Evolutionary conservation across 345 rosid species (phyloP), one percentile per base, ranked within the genome.

Genomic region (Fremontodendron californicum): DNA sequence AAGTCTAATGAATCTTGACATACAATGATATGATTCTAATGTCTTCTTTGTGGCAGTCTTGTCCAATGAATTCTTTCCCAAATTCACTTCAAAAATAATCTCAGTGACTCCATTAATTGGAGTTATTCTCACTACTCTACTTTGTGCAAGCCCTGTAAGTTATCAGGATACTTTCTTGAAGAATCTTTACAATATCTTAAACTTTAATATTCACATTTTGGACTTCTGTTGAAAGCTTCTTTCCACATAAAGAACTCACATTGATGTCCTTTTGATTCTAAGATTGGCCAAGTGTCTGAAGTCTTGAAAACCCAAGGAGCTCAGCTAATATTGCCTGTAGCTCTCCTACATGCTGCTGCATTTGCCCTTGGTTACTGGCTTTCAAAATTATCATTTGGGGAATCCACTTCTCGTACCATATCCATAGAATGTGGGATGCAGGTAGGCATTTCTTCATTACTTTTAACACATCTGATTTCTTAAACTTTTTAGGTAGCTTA

Each of bases 381-480:
- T 71, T 93, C 97, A 21, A 93, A 86, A 85, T 1, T 87, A 68
- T 90, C 94, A 15, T 96, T 96, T 58, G 97, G 99, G 63, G 98
- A 93, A 88, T 96, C 99, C 75, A 96, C 99, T 60, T 96, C 96
- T 9, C 96, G 99, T 2, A 96, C 99, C 78, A 96, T 96, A 77
- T 93, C 98, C 70, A 96, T 96, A 48, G 99, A 96, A 76, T 93
- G 98, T 74, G 98, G 98, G 75, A 96, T 93, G 99, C 98, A 96
- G 91, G 99, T 90, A 84, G 65, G 57, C 2, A 3, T 71, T 71
- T 43, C 21, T 23, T 62, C 37, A 52, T 48, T 23, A 48, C 23
- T n/a, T 57, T 29, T 27, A 37, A 29, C 42, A 21, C 45, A 52
- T 11, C 31, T 35, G 23, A 71, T 48, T 29, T 2, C 46, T 55